Evolutionary conservation across 805 yeast species (phyloP).

Genomic region (Kluyveromyces lactis): DNA sequence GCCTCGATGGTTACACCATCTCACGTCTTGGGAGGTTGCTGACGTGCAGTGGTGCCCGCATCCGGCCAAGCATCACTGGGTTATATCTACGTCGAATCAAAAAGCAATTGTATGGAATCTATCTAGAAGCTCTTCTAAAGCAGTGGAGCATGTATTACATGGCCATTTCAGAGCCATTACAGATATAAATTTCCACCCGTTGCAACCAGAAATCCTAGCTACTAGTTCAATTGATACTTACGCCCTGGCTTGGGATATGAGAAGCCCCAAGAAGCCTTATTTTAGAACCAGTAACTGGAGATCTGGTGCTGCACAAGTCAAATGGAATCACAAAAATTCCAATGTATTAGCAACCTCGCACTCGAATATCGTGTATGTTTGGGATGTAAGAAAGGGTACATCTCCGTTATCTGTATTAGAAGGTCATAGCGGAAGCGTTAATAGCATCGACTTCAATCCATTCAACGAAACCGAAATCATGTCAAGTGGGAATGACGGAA

Average conservation of each 20-base stretch:
- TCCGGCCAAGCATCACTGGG: slow-evolving; percentile 76
- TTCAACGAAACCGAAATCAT: slow-evolving; percentile 52
- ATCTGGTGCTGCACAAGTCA: slow-evolving; percentile 91
- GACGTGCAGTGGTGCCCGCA: slow-evolving; percentile 99
- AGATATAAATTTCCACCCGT: slow-evolving; percentile 88
- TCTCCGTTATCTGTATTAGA: slow-evolving; percentile 55
- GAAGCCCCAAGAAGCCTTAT: slow-evolving; percentile 68
- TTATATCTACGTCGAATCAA: slow-evolving; percentile 88
- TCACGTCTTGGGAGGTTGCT: slow-evolving; percentile 96
- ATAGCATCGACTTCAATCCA: slow-evolving; percentile 79
- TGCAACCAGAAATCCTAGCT: slow-evolving; percentile 77
- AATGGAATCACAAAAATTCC: slow-evolving; percentile 78
- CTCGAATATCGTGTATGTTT: slow-evolving; percentile 66
- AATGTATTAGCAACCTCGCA: slow-evolving; percentile 80
- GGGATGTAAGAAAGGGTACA: slow-evolving; percentile 86
- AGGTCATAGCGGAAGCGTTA: slow-evolving; percentile 82
- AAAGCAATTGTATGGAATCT: slow-evolving; percentile 94
- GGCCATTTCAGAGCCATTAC: slow-evolving; percentile 91
- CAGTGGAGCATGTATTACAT: slow-evolving; percentile 82
- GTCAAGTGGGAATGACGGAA: slow-evolving; percentile 79
- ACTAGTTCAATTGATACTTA: slow-evolving; percentile 91
- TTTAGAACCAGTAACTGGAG: slow-evolving; percentile 87
- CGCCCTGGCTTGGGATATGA: slow-evolving; percentile 83
- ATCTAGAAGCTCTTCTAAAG: slow-evolving; percentile 55
- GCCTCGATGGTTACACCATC: slow-evolving; percentile 88